phyloP scores from a whole-genome alignment of 129 eudicot species.

The Lactuca saligna region DNA sequence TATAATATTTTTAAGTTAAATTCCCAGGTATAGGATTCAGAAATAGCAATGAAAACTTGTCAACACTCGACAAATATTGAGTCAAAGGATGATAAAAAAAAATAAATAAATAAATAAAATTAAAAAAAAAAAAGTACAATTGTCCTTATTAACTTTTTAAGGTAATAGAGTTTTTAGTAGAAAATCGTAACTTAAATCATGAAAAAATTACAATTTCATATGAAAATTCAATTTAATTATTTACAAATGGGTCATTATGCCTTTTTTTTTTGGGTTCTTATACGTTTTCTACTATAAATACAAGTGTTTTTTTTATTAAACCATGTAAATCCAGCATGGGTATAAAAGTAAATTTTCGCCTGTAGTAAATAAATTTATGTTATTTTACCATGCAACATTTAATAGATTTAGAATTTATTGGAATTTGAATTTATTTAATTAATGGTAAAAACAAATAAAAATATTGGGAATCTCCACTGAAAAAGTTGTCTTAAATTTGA shows the following conservation, averaged over 20 bases:
- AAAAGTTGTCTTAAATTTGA: slow-evolving; percentile 30
- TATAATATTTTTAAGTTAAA: no score
- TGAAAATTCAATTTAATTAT: no score
- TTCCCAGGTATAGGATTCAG: neutral
- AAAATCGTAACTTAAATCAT: no score
- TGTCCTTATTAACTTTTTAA: neutral
- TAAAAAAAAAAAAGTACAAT: neutral
- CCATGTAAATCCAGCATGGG: neutral
- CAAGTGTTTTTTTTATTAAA: neutral
- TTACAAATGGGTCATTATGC: neutral
- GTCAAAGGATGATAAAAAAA: neutral
- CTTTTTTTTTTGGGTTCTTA: no score
- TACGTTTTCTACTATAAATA: no score
- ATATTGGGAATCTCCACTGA: slow-evolving; percentile 19
- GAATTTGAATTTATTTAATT: slow-evolving; percentile 15
- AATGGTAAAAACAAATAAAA: neutral
- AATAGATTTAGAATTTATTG: slow-evolving; percentile 4
- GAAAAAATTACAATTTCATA: neutral
- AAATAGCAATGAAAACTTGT: neutral
- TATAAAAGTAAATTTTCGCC: neutral
- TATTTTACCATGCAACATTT: slow-evolving; percentile 16
- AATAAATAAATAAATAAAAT: no score
- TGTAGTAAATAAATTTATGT: neutral
- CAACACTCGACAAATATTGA: neutral
- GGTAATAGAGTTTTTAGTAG: neutral